Evolutionary conservation across 2,329 filamentous ascomycete species (phyloP).

Genomic region (Apiospora saccharicola): DNA sequence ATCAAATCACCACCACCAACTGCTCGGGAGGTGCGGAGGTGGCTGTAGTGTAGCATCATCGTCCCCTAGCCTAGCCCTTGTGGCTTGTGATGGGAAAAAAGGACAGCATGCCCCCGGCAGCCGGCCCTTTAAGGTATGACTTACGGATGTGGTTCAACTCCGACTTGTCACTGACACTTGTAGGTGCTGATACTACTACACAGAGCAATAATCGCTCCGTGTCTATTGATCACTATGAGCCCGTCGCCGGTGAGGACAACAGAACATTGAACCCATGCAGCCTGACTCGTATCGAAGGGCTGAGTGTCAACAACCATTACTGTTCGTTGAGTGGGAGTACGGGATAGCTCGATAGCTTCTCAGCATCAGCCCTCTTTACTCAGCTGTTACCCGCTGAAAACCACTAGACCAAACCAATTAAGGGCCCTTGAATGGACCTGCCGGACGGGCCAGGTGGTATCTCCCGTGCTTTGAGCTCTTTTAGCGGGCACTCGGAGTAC

Average conservation of each 20-base stretch:
- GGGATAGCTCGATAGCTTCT: background rate
- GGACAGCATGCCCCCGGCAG: background rate
- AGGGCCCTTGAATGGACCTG: background rate
- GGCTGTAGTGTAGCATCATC: constrained; percentile 20
- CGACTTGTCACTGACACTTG: background rate
- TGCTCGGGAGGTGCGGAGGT: constrained; percentile 15
- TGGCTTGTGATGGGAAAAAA: constrained; percentile 12
- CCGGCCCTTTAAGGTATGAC: background rate
- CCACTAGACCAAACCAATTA: constrained; percentile 14
- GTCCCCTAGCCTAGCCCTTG: background rate
- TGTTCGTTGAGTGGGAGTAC: background rate
- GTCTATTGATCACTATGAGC: too few species aligned
- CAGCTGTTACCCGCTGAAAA: constrained; percentile 7
- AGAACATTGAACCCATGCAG: background rate
- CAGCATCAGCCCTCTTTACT: constrained; percentile 15
- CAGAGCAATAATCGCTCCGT: too few species aligned
- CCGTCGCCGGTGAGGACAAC: background rate
- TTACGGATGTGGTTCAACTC: background rate
- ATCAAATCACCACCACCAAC: background rate
- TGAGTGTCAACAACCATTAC: background rate
- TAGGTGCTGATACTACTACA: too few species aligned
- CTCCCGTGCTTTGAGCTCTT: constrained; percentile 3
- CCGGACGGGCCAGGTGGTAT: background rate
- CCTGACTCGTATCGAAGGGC: background rate
- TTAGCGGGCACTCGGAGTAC: background rate